Evolutionary conservation across 139 green algal genomes (phyloP).

Genomic region (Chara braunii): DNA sequence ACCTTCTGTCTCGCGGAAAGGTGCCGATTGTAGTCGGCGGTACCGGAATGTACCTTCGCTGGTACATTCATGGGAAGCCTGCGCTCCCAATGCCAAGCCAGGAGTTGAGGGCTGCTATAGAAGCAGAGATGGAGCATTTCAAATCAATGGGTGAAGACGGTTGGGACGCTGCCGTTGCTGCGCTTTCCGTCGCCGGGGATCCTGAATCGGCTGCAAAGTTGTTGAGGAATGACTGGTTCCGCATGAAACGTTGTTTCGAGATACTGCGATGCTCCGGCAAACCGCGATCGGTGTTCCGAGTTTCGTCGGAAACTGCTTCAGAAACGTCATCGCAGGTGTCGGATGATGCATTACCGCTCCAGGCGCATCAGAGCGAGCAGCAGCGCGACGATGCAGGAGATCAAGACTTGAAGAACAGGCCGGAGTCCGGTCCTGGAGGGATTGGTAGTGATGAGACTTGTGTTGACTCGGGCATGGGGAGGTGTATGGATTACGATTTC

Average conservation of each 20-base stretch:
- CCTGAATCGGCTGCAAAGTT: slow-evolving; percentile 17
- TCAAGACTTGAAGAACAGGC: not conserved
- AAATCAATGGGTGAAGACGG: not conserved
- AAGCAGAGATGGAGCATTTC: slow-evolving; percentile 7
- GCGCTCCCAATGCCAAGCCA: slow-evolving; percentile 46
- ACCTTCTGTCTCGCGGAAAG: slow-evolving; percentile 69
- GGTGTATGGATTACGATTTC: slow-evolving; percentile 34
- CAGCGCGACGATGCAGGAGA: not conserved
- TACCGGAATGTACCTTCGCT: slow-evolving; percentile 90
- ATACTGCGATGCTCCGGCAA: slow-evolving; percentile 11
- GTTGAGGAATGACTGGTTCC: slow-evolving; percentile 83
- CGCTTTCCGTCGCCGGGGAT: slow-evolving; percentile 60
- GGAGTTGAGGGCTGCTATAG: slow-evolving; percentile 42
- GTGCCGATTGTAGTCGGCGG: slow-evolving; percentile 83
- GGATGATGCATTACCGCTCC: too few relatives aligned
- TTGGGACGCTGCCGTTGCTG: slow-evolving; percentile 53
- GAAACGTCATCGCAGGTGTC: not conserved
- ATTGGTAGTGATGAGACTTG: not conserved
- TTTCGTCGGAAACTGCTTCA: not conserved
- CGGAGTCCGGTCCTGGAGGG: not conserved
- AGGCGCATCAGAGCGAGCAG: too few relatives aligned
- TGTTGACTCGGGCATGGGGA: not conserved
- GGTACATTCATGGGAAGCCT: slow-evolving; percentile 64
- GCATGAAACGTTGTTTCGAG: slow-evolving; percentile 60
- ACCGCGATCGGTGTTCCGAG: not conserved